Base-by-base conservation (phyloP, 768 basidiomycete genomes). In the Hebeloma cylindrosporum region DNA sequence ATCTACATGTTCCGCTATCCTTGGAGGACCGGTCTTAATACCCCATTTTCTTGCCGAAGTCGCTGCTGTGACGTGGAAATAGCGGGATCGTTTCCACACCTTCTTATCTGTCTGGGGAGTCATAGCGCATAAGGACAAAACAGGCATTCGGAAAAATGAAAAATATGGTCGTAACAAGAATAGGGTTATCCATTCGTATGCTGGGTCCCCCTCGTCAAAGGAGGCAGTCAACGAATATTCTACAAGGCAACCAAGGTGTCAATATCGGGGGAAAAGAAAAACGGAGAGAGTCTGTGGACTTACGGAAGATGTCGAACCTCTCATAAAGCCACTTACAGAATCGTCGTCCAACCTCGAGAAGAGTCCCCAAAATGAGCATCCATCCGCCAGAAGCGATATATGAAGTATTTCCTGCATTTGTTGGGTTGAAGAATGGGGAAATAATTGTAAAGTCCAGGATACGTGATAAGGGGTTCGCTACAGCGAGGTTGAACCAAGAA, bases 181-280 rank as follows among this genome's bases (percentile, higher is more conserved):
- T 9, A 62, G 57, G 9, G 67, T 42, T 5, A 74, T 56, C 72
- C 72, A 74, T 23, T 72, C 70, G 48, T 71, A 74, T 0, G 68
- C 52, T 0, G 63, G 67, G 52, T 74, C 71, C 1, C 66, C 64
- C 37, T 69, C 53, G 14, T 51, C 48, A 48, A 74, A 72, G 28
- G 64, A 59, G 10, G 65, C 68, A 3, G 68, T 68, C 18, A 72
- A 60, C 1, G 62, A 62, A 43, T 67, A 71, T 43, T 65, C 71
- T 72, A 34, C 20, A 10, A 16, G 36, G 17, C 38, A 25, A 25
- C 14, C 16, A 30, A 30, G 27, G 27, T 38, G 5, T 17, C 20
- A 35, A 31, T 10, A 20, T 33, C 31, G 27, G 40, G n/a, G 29
- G 26, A 39, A n/a, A 7, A 22, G 23, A 38, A 29, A 21, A 16